Percentiles rank a stretch among this genome's conserved stretches.
phyloP scores from a whole-genome alignment of 192 early-diverging fungal genomes.

The Rhizoclosmatium globosum region DNA sequence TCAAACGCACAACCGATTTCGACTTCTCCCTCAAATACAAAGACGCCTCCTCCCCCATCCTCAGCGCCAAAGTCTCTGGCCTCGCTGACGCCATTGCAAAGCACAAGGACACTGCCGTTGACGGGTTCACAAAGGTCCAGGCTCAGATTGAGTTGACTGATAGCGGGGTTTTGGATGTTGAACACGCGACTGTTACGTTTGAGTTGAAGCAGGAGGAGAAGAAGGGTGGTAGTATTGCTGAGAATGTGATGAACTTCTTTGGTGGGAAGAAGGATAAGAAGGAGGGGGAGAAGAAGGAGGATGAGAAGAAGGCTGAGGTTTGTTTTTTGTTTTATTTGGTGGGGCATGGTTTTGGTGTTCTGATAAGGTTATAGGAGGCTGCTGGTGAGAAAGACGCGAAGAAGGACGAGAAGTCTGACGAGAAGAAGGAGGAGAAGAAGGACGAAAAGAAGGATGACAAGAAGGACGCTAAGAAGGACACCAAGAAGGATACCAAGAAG shows the following conservation, averaged over 20 bases:
- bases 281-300: conserved; percentile 49
- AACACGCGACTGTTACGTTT: conserved; percentile 62
- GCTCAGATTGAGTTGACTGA: conserved; percentile 83
- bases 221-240: conserved; percentile 28
- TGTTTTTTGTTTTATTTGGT: neutral
- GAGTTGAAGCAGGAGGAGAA: conserved; percentile 52
- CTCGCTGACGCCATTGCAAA: conserved; percentile 74
- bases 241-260: conserved; percentile 57
- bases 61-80: conserved; percentile 70
- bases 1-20: conserved; percentile 83
- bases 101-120: conserved; percentile 56
- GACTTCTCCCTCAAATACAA: conserved; percentile 74
- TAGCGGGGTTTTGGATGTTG: conserved; percentile 75
- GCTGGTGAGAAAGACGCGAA: neutral
- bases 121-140: conserved; percentile 81
- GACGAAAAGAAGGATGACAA: neutral
- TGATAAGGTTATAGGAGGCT: neutral
- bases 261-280: conserved; percentile 51
- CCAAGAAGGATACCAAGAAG: conserved; percentile 23
- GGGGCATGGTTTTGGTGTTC: neutral
- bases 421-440: conserved; percentile 31
- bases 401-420: conserved; percentile 11
- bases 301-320: conserved; percentile 46
- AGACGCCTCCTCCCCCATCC: conserved; percentile 57
- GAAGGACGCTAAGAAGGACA: conserved; percentile 18